Evolutionary conservation across 2,329 filamentous ascomycete genomes (phyloP), one percentile per base, ranked within the genome.

Genomic region (Zasmidium cellare): DNA sequence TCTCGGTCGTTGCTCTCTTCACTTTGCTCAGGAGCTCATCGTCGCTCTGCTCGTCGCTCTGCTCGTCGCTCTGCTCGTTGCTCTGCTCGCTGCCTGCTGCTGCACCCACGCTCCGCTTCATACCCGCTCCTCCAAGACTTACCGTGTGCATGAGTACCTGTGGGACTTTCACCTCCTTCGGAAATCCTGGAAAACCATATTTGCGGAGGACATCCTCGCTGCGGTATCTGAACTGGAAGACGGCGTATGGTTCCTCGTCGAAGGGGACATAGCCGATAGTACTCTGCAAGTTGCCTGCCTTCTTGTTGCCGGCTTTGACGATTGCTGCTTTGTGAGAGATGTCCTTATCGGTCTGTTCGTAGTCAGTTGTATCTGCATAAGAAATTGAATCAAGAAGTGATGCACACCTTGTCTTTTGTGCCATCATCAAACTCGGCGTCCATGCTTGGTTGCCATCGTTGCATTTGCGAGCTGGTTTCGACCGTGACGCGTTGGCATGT

Each of bases 201-300:
- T 62, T 63, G 2, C 57, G 50, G 48, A 63, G 46, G 1, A 51
- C 51, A 1, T 58, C 46, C 47, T 58, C 60, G 35, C 53, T 53
- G 16, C 58, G 51, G 49, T 63, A 63, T 45, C 56, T 60, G 58
- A 60, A 60, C 31, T 53, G 57, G 55, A 63, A 59, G 9, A n/a
- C 53, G 11, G 57, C 60, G n/a, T 48, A 57, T 7, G 53, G 50
- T 23, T 25, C 23, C 7, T 56, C 53, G 16, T 41, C 49, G 5
- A 44, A n/a, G n/a, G n/a, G n/a, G n/a, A n/a, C n/a, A n/a, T n/a
- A n/a, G n/a, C n/a, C n/a, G n/a, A n/a, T n/a, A n/a, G n/a, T n/a
- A n/a, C n/a, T n/a, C n/a, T n/a, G n/a, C n/a, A n/a, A n/a, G n/a
- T n/a, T n/a, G n/a, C n/a, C n/a, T 9, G 38, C 5, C 16, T 38